Base-by-base conservation (phyloP, 306 rosid species). In the Senna tora region DNA sequence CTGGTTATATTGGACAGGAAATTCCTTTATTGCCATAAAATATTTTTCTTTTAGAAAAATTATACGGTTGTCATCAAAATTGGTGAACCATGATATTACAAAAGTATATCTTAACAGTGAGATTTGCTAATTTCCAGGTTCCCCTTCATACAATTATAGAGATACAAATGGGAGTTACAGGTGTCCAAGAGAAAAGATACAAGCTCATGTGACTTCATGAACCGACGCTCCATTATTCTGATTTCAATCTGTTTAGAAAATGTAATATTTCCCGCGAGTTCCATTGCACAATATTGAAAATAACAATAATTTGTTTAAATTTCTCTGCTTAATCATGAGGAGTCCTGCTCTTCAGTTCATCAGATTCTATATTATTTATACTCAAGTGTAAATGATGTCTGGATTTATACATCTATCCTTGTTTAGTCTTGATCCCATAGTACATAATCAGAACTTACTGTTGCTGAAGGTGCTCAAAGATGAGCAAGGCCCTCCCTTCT, bases 91-190 rank as follows among this genome's bases (percentile, higher is more conserved):
- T 60, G 66, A 55, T 72, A 42, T 7, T 59, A 42, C 2, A 34
- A 66, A 60, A 58, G 39, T n/a, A 65, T 45, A 41, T 66, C 70
- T 67, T 67, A 52, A 73, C 54, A 1, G 0, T 68, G 69, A 39
- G 57, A 59, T 50, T 73, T 80, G 52, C 21, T 55, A 1, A 63
- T 63, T 84, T 81, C 39, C 90, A 95, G 99, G 80, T 95, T 75
- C 99, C 99, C 6, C 97, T 95, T 62, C 99, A 95, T 69, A 95
- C 99, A 1, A 95, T 95, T 52, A 89, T 95, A 72, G 99, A 95
- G 89, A 95, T 95, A 72, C 97, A 91, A 81, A 91, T 95, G 99
- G 99, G 97, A 78, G 99, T 95, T 65, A 82, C 95, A 3, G 99
- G 99, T 9, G 99, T 95, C 49, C 96, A 88, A 79, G 99, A 91